Evolutionary conservation across 73 alveolate species (phyloP), one percentile per base, ranked within the genome.

Genomic region (Paraurostyla sp.): DNA sequence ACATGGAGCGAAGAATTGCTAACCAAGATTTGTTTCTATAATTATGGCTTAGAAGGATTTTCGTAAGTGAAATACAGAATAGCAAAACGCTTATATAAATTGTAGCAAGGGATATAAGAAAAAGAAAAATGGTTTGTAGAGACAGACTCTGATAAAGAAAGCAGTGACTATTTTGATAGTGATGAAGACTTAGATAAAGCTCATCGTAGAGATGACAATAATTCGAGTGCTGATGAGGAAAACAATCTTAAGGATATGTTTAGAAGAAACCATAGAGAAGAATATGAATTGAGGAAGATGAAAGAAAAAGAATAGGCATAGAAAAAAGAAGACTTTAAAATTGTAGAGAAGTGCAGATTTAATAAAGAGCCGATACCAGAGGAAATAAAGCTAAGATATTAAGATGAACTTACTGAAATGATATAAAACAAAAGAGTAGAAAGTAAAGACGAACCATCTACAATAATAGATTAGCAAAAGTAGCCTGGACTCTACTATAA

Each of bases 211-310:
- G 9, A 69, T 7, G 85, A 69, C 40, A 68, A 38, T 7, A n/a
- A 40, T 36, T 69, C 85, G 20, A 40, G 65, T 40, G 85, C 65
- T 6, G 85, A 69, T 16, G 85, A 69, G 7, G 85, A 69, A 43
- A 69, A 69, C 40, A 38, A 25, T 18, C 38, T 69, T 11, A 69
- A 69, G 40, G 58, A 69, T 41, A 16, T 69, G 15, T 69, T 69
- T 32, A 69, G 85, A 43, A 69, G 62, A 25, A 42, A 69, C 18
- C 65, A 65, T 40, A 69, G 49, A 40, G 62, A 69, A 42, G 85
- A 69, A 40, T 69, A 42, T 40, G 58, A 69, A 36, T 11, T 9
- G 11, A 40, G 49, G 40, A 69, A 40, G 49, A 11, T 41, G 9
- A 16, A 4, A 13, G 11, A 69, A 33, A 16, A 23, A 36, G 11